phyloP scores from a whole-genome alignment of 768 basidiomycete genomes.

The Phallus indusiatus region DNA sequence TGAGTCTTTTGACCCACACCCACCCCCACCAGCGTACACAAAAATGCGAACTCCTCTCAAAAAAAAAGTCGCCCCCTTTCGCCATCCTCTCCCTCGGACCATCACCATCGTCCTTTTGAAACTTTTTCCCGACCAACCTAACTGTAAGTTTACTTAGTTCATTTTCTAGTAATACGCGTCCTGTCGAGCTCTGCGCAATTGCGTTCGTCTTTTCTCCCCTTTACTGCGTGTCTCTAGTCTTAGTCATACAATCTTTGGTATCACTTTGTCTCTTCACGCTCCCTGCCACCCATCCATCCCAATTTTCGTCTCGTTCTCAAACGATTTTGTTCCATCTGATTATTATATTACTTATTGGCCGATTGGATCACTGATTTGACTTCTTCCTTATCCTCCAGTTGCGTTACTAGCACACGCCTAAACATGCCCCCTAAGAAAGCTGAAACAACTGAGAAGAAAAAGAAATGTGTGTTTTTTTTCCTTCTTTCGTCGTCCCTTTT shows the following conservation, averaged over 20 bases:
- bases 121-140: neutral
- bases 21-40: conserved; percentile 5
- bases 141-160: conserved; percentile 11
- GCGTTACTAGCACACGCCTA: neutral
- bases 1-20: neutral
- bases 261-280: neutral
- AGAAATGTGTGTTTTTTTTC: conserved; percentile 40
- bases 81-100: conserved; percentile 9
- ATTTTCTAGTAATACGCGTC: neutral
- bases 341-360: neutral
- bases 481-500: conserved; percentile 12
- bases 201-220: neutral
- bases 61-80: conserved; percentile 2
- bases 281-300: neutral
- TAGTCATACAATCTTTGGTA: neutral
- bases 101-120: conserved; percentile 3
- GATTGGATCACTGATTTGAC: neutral
- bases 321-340: neutral
- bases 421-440: conserved; percentile 21
- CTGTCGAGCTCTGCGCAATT: neutral
- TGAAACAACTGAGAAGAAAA: conserved; percentile 34
- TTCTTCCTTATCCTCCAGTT: neutral
- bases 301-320: neutral
- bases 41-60: conserved; percentile 10
- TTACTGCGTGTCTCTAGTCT: neutral